Evolutionary conservation across 2,329 filamentous ascomycete species (phyloP).

Genomic region (Thelonectria rubi): DNA sequence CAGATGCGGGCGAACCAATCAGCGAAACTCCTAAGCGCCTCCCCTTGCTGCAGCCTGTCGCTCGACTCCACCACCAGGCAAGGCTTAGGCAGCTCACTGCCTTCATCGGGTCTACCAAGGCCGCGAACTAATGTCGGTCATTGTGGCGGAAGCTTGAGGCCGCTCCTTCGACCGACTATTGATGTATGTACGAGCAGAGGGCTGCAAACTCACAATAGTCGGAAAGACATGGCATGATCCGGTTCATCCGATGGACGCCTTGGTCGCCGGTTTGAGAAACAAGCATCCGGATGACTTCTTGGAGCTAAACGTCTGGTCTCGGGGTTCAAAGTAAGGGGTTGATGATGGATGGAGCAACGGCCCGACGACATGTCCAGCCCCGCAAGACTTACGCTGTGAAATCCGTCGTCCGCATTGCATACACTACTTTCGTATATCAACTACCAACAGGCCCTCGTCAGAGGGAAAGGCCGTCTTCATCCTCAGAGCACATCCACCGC

Average conservation of each 20-base stretch:
- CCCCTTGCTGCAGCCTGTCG: conserved; percentile 41
- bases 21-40: conserved; percentile 43
- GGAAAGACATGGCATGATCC: neutral
- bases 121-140: conserved; percentile 31
- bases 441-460: conserved; percentile 37
- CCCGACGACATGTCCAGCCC: conserved; percentile 20
- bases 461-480: neutral
- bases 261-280: no score
- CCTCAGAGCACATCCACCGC: conserved; percentile 7
- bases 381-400: conserved; percentile 34
- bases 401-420: conserved; percentile 29
- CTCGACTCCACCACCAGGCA: conserved; percentile 37
- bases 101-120: conserved; percentile 25
- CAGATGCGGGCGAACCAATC: conserved; percentile 38
- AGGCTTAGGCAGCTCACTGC: conserved; percentile 32
- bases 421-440: conserved; percentile 9
- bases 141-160: conserved; percentile 15
- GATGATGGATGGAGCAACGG: conserved; percentile 22
- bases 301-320: conserved; percentile 11
- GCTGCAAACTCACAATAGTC: neutral
- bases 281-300: no score
- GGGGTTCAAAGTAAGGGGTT: conserved; percentile 1
- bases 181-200: neutral
- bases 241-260: no score
- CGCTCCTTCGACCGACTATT: conserved; percentile 17